A percentile compares a stretch with the other conserved stretches of the same genome.
phyloP scores from a whole-genome alignment of 1,284 basidiomycete genomes.

The Trichosporon ovoides region DNA sequence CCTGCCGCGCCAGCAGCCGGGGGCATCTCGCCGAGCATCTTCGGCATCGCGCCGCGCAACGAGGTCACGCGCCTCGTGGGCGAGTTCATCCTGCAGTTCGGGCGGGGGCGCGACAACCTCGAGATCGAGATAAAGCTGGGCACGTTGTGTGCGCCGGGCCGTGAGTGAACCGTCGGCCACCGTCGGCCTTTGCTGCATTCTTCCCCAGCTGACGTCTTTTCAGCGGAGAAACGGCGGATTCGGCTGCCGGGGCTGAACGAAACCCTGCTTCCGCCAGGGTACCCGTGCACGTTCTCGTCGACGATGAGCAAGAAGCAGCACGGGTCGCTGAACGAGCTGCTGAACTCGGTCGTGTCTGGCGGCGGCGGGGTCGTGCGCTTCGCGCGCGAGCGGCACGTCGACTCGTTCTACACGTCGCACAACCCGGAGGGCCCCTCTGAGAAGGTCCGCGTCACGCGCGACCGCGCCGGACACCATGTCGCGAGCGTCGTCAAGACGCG shows the following conservation, averaged over 20 bases:
- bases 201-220: neutral
- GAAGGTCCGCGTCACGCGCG: slow-evolving; percentile 78
- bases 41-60: slow-evolving; percentile 87
- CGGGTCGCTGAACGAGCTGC: slow-evolving; percentile 72
- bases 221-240: slow-evolving; percentile 51
- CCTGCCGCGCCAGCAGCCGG: neutral
- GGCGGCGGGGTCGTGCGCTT: slow-evolving; percentile 61
- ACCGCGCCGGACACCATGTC: slow-evolving; percentile 63
- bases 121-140: slow-evolving; percentile 93
- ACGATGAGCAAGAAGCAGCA: slow-evolving; percentile 85
- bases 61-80: slow-evolving; percentile 89
- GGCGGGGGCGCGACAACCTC: slow-evolving; percentile 48
- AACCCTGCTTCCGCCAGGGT: slow-evolving; percentile 56
- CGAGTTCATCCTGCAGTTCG: slow-evolving; percentile 65
- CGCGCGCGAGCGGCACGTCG: slow-evolving; percentile 70
- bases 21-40: slow-evolving; percentile 70
- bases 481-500: slow-evolving; percentile 65
- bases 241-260: slow-evolving; percentile 70
- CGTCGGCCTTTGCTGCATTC: too few relatives aligned
- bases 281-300: slow-evolving; percentile 67
- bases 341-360: slow-evolving; percentile 60
- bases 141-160: slow-evolving; percentile 58
- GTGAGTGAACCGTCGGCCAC: neutral
- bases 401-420: slow-evolving; percentile 64
- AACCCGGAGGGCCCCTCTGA: slow-evolving; percentile 10